Base-by-base conservation (phyloP, 1,284 basidiomycete species). In the Malassezia vespertilionis region DNA sequence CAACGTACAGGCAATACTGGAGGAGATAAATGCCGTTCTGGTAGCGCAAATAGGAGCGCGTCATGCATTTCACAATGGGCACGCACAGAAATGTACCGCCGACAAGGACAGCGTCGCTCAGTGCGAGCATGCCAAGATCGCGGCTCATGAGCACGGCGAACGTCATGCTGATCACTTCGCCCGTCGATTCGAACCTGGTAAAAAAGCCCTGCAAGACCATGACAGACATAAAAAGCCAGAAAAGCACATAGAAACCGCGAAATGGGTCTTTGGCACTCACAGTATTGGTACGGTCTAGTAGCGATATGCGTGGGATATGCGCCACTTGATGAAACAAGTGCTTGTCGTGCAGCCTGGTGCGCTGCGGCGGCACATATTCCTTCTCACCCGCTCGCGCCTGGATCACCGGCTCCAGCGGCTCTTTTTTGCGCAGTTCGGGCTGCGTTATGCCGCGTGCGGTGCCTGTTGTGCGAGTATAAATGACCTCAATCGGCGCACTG, bases 131-230 rank as follows among this genome's bases (percentile, higher is more conserved):
- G 38, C 83, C 69, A 1, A 81, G 86, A 69, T 97, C 86, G 50
- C 81, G 78, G 0, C 86, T 89, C 72, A 99, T 85, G 74, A 91
- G 80, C 31, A 79, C 76, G 2, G 86, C 87, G 63, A 97, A 95
- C 10, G 76, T 79, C 53, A 87, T 75, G 46, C 83, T 59, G 31
- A 95, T 77, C 0, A 86, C 78, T 34, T 81, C 80, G 21, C 88
- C 88, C 27, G 79, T 82, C 21, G 45, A 35, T 10, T 52, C 44
- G 24, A 59, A 67, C 17, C 59, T 58, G 15, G 48, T 56, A 43
- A 62, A 60, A 15, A 57, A 62, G 6, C 60, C 61, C 48, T 63
- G 61, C 40, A 70, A 56, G 21, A 70, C 63, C 20, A 59, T 52
- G 27, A 67, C 47, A 15, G 55, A 54, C n/a, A 69, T 39, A 21